Conservation (phyloP, 108 stramenopile species). For the Fistulifera solaris region DNA sequence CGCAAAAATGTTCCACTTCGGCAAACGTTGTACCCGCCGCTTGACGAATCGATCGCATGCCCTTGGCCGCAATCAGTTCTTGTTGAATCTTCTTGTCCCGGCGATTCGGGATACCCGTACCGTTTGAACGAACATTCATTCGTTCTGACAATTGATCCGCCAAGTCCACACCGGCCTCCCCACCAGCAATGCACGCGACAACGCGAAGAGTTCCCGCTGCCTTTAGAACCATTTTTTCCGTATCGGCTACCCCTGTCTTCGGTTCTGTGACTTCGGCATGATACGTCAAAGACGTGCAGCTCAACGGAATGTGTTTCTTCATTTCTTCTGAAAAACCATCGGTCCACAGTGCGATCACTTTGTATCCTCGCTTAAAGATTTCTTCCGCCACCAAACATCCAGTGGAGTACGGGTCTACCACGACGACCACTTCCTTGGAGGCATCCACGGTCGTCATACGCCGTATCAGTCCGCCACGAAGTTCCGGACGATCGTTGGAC, state of each 20-base stretch:
- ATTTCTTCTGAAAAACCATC: slow-evolving; percentile 55
- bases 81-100: slow-evolving; percentile 90
- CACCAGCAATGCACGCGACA: slow-evolving; percentile 70
- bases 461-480: slow-evolving; percentile 44
- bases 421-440: slow-evolving; percentile 70
- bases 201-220: slow-evolving; percentile 54
- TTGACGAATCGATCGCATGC: slow-evolving; percentile 82
- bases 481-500: slow-evolving; percentile 61
- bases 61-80: slow-evolving; percentile 68
- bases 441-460: slow-evolving; percentile 70
- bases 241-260: slow-evolving; percentile 35
- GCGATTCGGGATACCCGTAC: slow-evolving; percentile 70
- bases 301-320: slow-evolving; percentile 65
- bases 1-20: slow-evolving; percentile 74
- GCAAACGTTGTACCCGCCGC: slow-evolving; percentile 47
- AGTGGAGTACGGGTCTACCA: slow-evolving; percentile 91
- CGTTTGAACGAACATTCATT: slow-evolving; percentile 73
- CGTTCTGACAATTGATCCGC: slow-evolving; percentile 72
- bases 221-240: slow-evolving; percentile 32
- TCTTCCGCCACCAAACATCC: slow-evolving; percentile 70
- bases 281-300: slow-evolving; percentile 36
- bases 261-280: slow-evolving; percentile 45
- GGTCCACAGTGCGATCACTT: slow-evolving; percentile 71
- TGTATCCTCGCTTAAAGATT: slow-evolving; percentile 64
- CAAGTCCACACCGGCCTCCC: slow-evolving; percentile 79